These are phyloP conservation scores for Handroanthus guayacan DNA, from an alignment of 257 asterid genomes.

Conservation along the genomic window DNA sequence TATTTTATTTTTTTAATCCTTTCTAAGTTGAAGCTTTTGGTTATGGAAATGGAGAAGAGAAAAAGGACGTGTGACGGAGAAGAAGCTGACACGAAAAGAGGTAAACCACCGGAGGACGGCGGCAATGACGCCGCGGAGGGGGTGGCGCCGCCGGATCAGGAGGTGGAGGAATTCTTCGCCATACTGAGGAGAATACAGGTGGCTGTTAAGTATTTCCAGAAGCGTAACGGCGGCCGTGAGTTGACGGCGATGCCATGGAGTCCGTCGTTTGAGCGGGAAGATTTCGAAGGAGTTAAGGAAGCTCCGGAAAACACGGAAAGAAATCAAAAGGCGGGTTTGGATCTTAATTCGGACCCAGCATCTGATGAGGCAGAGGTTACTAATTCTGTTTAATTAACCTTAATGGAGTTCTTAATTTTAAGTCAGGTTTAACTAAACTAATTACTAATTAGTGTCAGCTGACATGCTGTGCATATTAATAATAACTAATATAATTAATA, in stretches of 20 bases:
- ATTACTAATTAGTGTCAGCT: neutral
- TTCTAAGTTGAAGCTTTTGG: neutral
- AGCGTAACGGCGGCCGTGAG: constrained; percentile 19
- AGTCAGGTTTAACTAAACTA: neutral
- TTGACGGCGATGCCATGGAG: constrained; percentile 33
- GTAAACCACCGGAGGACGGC: neutral
- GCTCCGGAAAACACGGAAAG: neutral
- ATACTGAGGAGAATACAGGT: constrained; percentile 48
- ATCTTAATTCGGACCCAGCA: constrained; percentile 32
- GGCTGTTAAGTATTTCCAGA: constrained; percentile 42
- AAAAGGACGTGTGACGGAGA: constrained; percentile 21
- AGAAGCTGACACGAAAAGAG: constrained; percentile 20
- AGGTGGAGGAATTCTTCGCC: constrained; percentile 62
- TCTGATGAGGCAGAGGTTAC: constrained; percentile 26
- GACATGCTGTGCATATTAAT: neutral
- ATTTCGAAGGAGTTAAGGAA: constrained; percentile 34
- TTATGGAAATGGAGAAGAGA: constrained; percentile 37
- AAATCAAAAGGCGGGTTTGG: constrained; percentile 32
- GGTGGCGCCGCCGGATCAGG: constrained; percentile 44
- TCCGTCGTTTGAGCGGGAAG: constrained; percentile 37
- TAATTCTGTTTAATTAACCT: neutral
- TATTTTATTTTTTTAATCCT: neutral
- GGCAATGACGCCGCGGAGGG: neutral
- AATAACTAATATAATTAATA: neutral
- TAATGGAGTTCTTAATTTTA: neutral